Evolutionary conservation across 352 stramenopile genomes (phyloP), one percentile per base, ranked within the genome.

Genomic region (Phytophthora cactorum): DNA sequence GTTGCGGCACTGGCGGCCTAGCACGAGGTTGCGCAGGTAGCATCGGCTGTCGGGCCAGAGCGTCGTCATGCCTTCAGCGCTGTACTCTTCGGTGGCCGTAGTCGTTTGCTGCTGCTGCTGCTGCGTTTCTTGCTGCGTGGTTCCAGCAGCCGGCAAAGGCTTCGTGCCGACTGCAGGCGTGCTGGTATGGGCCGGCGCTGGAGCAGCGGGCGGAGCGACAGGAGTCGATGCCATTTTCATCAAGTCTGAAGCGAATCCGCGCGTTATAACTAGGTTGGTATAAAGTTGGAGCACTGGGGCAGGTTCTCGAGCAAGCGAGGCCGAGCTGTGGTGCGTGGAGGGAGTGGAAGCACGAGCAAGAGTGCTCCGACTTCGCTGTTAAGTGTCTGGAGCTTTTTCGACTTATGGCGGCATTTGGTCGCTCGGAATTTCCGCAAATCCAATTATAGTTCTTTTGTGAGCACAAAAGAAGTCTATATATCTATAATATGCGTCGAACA

Each of bases 1-100:
- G 43, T 74, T 81, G 55, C 88, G 85, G 59, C 81, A 90, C 59
- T 88, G 79, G 45, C 74, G 81, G 36, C 88, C 88, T 29, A 95
- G 76, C 65, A 78, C 67, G 38, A 86, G 67, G 50, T 76, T 87
- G 60, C 78, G 81, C 60, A 93, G 63, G 58, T 77, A 92, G 7
- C 76, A 61, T 45, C 83, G 83, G 47, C 83, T 90, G 32, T 79
- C 75, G 8, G 80, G 80, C 81, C 81, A 91, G 25, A 93, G 74
- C 61, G 82, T 81, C 59, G 83, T 93, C 85, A 93, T 89, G 41
- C 75, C 82, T 11, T 60, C 51, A 6, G 65, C 50, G 32, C 46
- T 58, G 15, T 41, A 62, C 8, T 58, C 43, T 11, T 52, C 53
- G 0, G 38, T 17, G 1, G 17, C 27, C 27, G 22, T 2, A 10